These are phyloP conservation scores for Theileria luwenshuni DNA, from an alignment of 169 alveolate genomes.

Conservation along the genomic window DNA sequence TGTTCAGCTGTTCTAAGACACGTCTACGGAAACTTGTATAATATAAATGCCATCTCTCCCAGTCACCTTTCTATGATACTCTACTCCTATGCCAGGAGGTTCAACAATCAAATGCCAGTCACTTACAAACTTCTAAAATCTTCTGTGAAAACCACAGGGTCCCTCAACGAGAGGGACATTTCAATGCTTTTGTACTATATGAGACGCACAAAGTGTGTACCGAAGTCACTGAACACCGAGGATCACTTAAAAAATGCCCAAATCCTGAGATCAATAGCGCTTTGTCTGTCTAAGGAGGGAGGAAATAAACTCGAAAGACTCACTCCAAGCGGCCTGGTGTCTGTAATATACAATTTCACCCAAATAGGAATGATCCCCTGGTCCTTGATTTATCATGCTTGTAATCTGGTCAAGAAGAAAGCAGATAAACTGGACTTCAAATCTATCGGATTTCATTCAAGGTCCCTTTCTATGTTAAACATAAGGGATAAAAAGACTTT, in stretches of 20 bases:
- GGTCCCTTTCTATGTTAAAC: slow-evolving; percentile 51
- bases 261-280: slow-evolving; percentile 48
- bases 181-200: slow-evolving; percentile 57
- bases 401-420: slow-evolving; percentile 43
- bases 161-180: slow-evolving; percentile 63
- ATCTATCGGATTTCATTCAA: slow-evolving; percentile 52
- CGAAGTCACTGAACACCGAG: slow-evolving; percentile 31
- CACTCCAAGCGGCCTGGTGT: slow-evolving; percentile 59
- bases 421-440: slow-evolving; percentile 38
- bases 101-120: slow-evolving; percentile 36
- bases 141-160: slow-evolving; percentile 46
- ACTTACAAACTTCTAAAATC: slow-evolving; percentile 50
- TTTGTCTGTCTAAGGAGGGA: slow-evolving; percentile 52
- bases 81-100: slow-evolving; percentile 60
- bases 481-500: slow-evolving; percentile 50
- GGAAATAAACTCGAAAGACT: slow-evolving; percentile 53
- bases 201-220: slow-evolving; percentile 49
- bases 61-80: slow-evolving; percentile 61
- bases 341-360: slow-evolving; percentile 49
- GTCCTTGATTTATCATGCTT: slow-evolving; percentile 51
- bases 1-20: slow-evolving; percentile 51
- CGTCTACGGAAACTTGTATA: slow-evolving; percentile 42
- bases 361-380: slow-evolving; percentile 62
- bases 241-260: slow-evolving; percentile 34
- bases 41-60: slow-evolving; percentile 56